Percentiles rank a stretch among this genome's conserved stretches.
These are phyloP conservation scores for Mucor sp. DNA, from an alignment of 371 early-diverging fungal species.

Conservation along the genomic window DNA sequence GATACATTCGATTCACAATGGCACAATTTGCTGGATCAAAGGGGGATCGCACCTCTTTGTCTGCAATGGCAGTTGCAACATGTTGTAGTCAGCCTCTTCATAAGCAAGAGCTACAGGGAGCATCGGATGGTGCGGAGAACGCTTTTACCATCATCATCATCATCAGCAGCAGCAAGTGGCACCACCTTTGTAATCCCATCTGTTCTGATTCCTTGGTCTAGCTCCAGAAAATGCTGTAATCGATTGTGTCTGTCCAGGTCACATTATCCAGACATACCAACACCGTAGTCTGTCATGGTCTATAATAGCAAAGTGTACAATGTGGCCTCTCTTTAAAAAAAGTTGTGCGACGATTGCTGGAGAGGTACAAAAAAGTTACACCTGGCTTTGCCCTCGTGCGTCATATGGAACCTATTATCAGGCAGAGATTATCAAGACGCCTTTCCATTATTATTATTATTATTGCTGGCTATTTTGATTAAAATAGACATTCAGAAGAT, in stretches of 20 bases:
- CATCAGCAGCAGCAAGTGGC: background rate
- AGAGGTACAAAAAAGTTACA: background rate
- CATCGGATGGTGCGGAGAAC: background rate
- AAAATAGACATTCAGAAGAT: background rate
- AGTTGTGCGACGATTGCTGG: background rate
- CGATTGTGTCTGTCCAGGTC: background rate
- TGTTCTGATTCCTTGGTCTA: background rate
- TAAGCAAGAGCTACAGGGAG: background rate
- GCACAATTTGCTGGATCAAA: too few species aligned
- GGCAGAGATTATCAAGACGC: background rate
- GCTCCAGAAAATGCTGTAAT: background rate
- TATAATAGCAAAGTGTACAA: background rate
- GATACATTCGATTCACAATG: too few species aligned
- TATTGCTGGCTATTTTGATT: background rate
- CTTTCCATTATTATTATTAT: background rate
- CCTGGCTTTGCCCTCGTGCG: background rate
- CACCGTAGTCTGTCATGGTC: background rate
- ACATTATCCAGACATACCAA: background rate
- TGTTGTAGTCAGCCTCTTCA: too few species aligned
- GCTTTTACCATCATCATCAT: background rate
- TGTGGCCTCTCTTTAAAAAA: background rate
- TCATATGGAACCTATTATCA: background rate
- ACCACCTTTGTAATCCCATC: background rate
- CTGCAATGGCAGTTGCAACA: background rate
- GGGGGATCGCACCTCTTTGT: too few species aligned